Conservation (phyloP, 2,329 filamentous ascomycete species). For the Penicillium nordicum region DNA sequence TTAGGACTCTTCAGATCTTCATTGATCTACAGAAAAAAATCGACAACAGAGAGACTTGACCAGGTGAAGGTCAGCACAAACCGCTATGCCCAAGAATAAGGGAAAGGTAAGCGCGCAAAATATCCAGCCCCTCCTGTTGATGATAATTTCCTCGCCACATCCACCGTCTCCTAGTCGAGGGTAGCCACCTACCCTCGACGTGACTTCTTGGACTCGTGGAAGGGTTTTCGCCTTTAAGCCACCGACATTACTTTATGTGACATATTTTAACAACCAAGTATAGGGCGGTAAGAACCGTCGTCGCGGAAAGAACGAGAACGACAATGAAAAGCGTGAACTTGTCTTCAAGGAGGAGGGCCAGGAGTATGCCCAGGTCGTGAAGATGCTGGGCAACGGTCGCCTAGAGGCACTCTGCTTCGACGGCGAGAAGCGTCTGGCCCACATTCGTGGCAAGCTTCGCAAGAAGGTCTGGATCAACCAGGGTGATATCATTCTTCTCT, state of each 20-base stretch:
- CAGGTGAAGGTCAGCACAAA: slow-evolving; percentile 27
- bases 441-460: slow-evolving; percentile 91
- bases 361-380: slow-evolving; percentile 82
- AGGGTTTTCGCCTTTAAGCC: background rate
- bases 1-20: slow-evolving; percentile 18
- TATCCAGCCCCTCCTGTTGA: slow-evolving; percentile 24
- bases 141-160: slow-evolving; percentile 21
- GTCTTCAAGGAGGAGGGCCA: slow-evolving; percentile 99
- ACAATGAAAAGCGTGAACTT: slow-evolving; percentile 98
- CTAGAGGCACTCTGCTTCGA: slow-evolving; percentile 95
- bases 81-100: slow-evolving; percentile 97
- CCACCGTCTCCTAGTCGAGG: slow-evolving; percentile 10
- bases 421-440: slow-evolving; percentile 77
- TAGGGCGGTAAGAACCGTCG: slow-evolving; percentile 97
- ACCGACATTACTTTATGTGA: slow-evolving; percentile 2
- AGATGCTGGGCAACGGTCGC: slow-evolving; percentile 95
- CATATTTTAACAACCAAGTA: slow-evolving; percentile 36
- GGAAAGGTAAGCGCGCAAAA: slow-evolving; percentile 71
- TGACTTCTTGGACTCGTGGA: background rate
- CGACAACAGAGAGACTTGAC: slow-evolving; percentile 16
- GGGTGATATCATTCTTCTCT: slow-evolving; percentile 87
- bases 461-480: slow-evolving; percentile 99
- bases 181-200: background rate
- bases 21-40: slow-evolving; percentile 16
- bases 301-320: slow-evolving; percentile 98